These are phyloP conservation scores for Lyophyllum shimeji DNA, from an alignment of 768 basidiomycete species.

Conservation along the genomic window DNA sequence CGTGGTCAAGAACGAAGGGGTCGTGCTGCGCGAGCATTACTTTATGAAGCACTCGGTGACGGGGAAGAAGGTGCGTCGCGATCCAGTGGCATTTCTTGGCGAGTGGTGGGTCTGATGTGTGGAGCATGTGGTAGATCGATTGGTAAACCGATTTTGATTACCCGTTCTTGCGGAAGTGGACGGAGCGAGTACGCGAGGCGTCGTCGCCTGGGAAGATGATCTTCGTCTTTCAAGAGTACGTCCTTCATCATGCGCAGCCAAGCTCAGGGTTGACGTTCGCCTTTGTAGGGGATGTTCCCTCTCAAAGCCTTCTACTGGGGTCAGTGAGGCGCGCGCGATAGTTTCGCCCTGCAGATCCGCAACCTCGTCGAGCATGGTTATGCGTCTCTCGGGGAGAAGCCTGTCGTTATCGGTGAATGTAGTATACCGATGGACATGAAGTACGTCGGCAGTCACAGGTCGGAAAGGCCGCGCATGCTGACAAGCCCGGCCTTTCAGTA, in stretches of 20 bases:
- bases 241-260: slow-evolving; percentile 1
- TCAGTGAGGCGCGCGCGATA: slow-evolving; percentile 74
- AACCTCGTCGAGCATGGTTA: slow-evolving; percentile 76
- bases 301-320: slow-evolving; percentile 87
- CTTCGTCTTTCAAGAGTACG: slow-evolving; percentile 77
- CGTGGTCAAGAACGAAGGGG: slow-evolving; percentile 56
- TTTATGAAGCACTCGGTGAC: slow-evolving; percentile 71
- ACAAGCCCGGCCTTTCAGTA: slow-evolving; percentile 36
- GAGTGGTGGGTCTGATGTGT: not conserved
- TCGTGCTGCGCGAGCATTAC: slow-evolving; percentile 83
- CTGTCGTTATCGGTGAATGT: slow-evolving; percentile 88
- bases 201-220: slow-evolving; percentile 55
- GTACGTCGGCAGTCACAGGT: slow-evolving; percentile 44
- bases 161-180: slow-evolving; percentile 74
- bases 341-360: slow-evolving; percentile 78
- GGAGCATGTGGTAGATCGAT: slow-evolving; percentile 57
- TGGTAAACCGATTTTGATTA: slow-evolving; percentile 89
- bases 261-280: not conserved
- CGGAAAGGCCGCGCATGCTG: not conserved
- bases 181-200: slow-evolving; percentile 50
- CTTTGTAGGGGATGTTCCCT: slow-evolving; percentile 77
- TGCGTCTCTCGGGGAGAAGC: slow-evolving; percentile 72
- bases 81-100: not conserved
- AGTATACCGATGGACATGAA: slow-evolving; percentile 98
- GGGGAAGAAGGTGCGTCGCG: slow-evolving; percentile 52